These are phyloP conservation scores for Penicillium malachiteum DNA, from an alignment of 495 filamentous ascomycete genomes.

Conservation along the genomic window DNA sequence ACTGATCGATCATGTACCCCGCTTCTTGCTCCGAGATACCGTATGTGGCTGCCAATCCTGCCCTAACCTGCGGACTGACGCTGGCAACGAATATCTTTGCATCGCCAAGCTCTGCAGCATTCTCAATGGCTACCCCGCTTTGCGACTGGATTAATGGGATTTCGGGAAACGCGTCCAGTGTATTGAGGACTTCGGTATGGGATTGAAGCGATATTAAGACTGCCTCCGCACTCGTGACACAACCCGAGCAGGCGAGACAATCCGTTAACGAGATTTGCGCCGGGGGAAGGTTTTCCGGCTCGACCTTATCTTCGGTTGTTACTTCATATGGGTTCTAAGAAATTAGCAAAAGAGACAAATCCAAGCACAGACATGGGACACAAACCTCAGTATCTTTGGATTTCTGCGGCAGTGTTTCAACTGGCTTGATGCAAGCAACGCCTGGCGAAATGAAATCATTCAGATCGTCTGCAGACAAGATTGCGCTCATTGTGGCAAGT, in stretches of 20 bases:
- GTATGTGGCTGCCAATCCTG: constrained; percentile 80
- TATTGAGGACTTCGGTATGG: constrained; percentile 82
- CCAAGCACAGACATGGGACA: constrained; percentile 1
- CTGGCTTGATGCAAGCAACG: constrained; percentile 95
- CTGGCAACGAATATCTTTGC: constrained; percentile 82
- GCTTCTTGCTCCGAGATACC: constrained; percentile 70
- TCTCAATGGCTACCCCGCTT: constrained; percentile 24
- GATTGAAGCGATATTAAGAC: constrained; percentile 91
- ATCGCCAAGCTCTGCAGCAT: constrained; percentile 37
- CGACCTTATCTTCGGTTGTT: constrained; percentile 79
- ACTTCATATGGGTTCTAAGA: constrained; percentile 76
- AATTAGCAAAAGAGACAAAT: background rate
- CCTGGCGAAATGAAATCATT: constrained; percentile 99
- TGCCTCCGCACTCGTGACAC: constrained; percentile 95
- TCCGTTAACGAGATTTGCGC: constrained; percentile 96
- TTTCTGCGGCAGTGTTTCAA: constrained; percentile 77
- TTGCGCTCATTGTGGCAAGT: constrained; percentile 76
- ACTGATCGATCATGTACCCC: constrained; percentile 76
- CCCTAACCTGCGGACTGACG: constrained; percentile 85
- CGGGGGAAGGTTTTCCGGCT: constrained; percentile 53
- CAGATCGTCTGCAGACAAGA: constrained; percentile 91
- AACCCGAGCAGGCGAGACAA: constrained; percentile 95
- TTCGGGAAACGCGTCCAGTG: constrained; percentile 66
- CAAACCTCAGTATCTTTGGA: constrained; percentile 34
- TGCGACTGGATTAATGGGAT: constrained; percentile 31